Evolutionary conservation across 371 early-diverging fungal genomes (phyloP).

Genomic region (Actinomortierella wolfii): DNA sequence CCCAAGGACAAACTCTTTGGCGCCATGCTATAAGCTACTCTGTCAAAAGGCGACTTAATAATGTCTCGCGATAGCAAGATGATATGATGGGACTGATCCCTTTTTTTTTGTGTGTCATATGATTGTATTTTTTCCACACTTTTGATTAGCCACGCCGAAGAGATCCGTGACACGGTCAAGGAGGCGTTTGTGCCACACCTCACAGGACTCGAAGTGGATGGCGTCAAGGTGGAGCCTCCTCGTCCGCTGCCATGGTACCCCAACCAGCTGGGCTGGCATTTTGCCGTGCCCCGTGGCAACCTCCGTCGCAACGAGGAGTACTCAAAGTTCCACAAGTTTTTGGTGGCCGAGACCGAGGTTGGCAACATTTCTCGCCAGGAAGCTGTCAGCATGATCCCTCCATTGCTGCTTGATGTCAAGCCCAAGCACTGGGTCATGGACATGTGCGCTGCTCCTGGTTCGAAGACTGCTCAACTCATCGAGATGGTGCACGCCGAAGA

Average conservation of each 20-base stretch:
- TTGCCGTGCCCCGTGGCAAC: conserved; percentile 68
- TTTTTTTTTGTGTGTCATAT: too few relatives aligned
- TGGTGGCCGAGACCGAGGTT: conserved; percentile 94
- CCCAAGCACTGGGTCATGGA: conserved; percentile 86
- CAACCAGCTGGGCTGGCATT: conserved; percentile 87
- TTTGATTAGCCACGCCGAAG: conserved; percentile 27
- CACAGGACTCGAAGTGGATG: conserved; percentile 67
- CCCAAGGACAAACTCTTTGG: too few relatives aligned
- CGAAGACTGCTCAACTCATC: conserved; percentile 91
- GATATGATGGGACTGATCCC: too few relatives aligned
- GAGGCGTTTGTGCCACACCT: conserved; percentile 45
- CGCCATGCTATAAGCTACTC: too few relatives aligned
- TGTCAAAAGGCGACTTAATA: too few relatives aligned
- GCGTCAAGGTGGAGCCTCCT: conserved; percentile 74
- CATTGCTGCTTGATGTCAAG: conserved; percentile 91
- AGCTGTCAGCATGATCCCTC: conserved; percentile 98
- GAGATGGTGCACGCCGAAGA: conserved; percentile 88
- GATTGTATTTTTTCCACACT: not conserved
- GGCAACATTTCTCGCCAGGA: conserved; percentile 98
- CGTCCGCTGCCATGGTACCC: conserved; percentile 86
- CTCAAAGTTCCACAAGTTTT: conserved; percentile 86
- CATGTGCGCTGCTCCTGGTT: conserved; percentile 94
- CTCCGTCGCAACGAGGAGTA: conserved; percentile 78
- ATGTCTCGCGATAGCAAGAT: too few relatives aligned
- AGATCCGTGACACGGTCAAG: conserved; percentile 48